Percentiles rank a stretch among this genome's conserved stretches.
These are phyloP conservation scores for Asterella californica DNA, from an alignment of 225 moss, liverwort and hornwort species.

Conservation along the genomic window DNA sequence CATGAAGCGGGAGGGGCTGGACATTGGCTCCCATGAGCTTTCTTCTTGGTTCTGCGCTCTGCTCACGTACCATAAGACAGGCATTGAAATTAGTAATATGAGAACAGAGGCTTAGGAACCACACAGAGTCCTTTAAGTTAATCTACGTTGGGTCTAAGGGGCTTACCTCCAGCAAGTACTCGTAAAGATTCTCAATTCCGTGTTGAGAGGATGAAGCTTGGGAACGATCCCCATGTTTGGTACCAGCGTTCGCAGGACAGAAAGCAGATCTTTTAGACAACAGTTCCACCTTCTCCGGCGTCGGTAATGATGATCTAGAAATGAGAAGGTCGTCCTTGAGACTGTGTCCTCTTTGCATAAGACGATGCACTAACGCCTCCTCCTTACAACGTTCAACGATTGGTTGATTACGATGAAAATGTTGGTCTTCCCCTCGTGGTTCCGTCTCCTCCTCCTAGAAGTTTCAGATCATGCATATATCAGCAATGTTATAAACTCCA, in stretches of 20 bases:
- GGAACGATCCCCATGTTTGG: not conserved
- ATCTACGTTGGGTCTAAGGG: too few species aligned
- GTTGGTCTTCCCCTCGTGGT: slow-evolving; percentile 36
- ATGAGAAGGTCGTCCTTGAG: slow-evolving; percentile 5
- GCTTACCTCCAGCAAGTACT: slow-evolving; percentile 22
- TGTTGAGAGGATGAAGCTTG: not conserved
- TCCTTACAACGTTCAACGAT: slow-evolving; percentile 22
- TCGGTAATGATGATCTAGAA: not conserved
- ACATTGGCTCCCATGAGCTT: not conserved
- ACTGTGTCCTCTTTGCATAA: slow-evolving; percentile 22
- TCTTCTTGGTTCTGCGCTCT: not conserved
- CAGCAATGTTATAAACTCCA: not conserved
- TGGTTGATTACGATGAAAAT: slow-evolving; percentile 20
- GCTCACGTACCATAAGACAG: not conserved
- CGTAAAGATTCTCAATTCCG: slow-evolving; percentile 19
- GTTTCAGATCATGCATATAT: not conserved
- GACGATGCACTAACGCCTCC: slow-evolving; percentile 15
- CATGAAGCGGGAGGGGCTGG: not conserved
- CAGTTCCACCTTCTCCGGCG: not conserved
- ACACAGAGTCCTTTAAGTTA: not conserved
- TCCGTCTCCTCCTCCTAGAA: slow-evolving; percentile 45
- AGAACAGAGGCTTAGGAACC: too few species aligned
- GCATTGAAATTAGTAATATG: not conserved
- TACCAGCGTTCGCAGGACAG: not conserved
- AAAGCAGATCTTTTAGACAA: not conserved